These are phyloP conservation scores for Pseudonitzschia multistriata DNA, from an alignment of 108 stramenopile species.

Conservation along the genomic window DNA sequence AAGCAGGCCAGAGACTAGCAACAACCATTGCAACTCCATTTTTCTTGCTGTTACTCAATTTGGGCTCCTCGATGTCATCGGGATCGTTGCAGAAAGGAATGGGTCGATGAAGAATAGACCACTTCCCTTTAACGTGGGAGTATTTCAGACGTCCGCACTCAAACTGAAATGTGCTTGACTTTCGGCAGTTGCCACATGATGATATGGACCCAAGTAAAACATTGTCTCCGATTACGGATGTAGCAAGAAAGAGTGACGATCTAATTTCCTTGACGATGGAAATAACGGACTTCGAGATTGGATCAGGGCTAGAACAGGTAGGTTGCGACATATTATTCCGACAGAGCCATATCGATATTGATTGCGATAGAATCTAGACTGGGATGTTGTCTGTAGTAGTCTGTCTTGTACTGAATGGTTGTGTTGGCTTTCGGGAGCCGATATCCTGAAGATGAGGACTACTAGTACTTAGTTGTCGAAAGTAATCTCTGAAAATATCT, in stretches of 20 bases:
- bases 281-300: neutral
- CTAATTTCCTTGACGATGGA: conserved; percentile 9
- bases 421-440: too few relatives aligned
- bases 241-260: conserved; percentile 9
- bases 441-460: too few relatives aligned
- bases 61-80: neutral
- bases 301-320: neutral
- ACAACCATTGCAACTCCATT: conserved; percentile 1
- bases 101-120: conserved; percentile 2
- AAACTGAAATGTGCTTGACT: conserved; percentile 7
- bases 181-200: neutral
- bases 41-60: neutral
- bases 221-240: conserved; percentile 4
- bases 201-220: neutral
- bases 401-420: too few relatives aligned
- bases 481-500: too few relatives aligned
- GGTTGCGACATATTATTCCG: neutral
- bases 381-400: too few relatives aligned
- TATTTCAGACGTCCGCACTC: conserved; percentile 20
- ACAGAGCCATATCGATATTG: too few relatives aligned
- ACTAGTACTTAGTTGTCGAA: too few relatives aligned
- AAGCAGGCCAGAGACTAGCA: conserved; percentile 2
- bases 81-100: neutral
- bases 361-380: too few relatives aligned
- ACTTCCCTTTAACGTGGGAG: conserved; percentile 13